phyloP scores from a whole-genome alignment of 352 stramenopile genomes.

The Achlya hypogyna region DNA sequence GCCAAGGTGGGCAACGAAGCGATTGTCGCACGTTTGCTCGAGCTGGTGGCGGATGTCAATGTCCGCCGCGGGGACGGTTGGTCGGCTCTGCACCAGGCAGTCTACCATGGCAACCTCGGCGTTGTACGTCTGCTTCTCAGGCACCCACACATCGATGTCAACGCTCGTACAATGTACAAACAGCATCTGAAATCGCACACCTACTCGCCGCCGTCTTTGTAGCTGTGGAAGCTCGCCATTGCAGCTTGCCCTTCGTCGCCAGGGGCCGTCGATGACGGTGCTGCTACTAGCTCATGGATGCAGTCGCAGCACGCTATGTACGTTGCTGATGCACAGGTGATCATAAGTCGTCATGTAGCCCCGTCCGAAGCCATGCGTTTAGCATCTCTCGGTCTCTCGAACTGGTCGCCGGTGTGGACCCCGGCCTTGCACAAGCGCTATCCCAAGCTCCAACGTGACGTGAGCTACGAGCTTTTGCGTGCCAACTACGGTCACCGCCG shows the following conservation, averaged over 20 bases:
- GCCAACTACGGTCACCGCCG: slow-evolving; percentile 27
- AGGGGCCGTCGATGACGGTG: slow-evolving; percentile 32
- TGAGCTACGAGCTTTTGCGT: slow-evolving; percentile 45
- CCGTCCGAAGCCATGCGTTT: slow-evolving; percentile 24
- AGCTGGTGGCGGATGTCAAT: slow-evolving; percentile 36
- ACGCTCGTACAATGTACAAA: slow-evolving; percentile 45
- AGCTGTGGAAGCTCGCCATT: slow-evolving; percentile 52
- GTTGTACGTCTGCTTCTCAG: slow-evolving; percentile 36
- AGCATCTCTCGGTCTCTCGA: too few species aligned
- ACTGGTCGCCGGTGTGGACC: slow-evolving; percentile 54
- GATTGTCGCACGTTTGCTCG: slow-evolving; percentile 35
- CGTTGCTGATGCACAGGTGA: slow-evolving; percentile 1
- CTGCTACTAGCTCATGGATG: slow-evolving; percentile 42
- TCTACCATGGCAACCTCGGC: slow-evolving; percentile 35
- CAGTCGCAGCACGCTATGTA: slow-evolving; percentile 45
- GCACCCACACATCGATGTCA: slow-evolving; percentile 35
- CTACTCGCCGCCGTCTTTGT: not conserved
- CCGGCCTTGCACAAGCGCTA: slow-evolving; percentile 43
- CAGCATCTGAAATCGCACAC: not conserved
- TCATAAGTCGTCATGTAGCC: slow-evolving; percentile 12
- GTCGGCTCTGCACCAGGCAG: slow-evolving; percentile 61
- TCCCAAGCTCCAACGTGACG: slow-evolving; percentile 38
- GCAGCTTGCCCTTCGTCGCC: slow-evolving; percentile 37
- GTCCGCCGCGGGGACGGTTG: slow-evolving; percentile 45
- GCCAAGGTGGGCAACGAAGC: slow-evolving; percentile 33